Base-by-base conservation (phyloP, 2,329 filamentous ascomycete genomes). In the Neophaeococcomyces aloes region DNA sequence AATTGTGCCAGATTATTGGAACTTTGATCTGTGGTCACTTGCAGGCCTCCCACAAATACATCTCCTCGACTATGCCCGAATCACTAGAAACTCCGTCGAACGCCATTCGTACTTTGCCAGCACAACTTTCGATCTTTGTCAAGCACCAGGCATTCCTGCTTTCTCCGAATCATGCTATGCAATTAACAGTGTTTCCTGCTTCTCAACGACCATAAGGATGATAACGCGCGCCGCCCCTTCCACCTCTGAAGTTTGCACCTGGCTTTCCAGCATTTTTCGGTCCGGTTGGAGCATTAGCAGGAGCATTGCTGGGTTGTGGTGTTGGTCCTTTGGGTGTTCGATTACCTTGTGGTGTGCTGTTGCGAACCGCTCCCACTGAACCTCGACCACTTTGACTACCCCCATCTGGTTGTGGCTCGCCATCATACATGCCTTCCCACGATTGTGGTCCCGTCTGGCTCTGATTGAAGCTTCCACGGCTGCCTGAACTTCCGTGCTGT, bases 391-490 rank as follows among this genome's bases (percentile, higher is more conserved):
- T 63, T n/a, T 59, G 65, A 46, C 65, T 67, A 39, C 72, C 70
- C 36, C 69, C 72, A 55, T 81, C 80, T 4, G 86, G 86, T 59
- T 89, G 86, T 13, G 87, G 88, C 2, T 88, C 85, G 61, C 95
- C 89, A 60, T 96, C 89, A 62, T 95, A 96, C 87, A 94, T 94
- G 57, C 89, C 89, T 62, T 96, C 89, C 87, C 88, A 95, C 31
- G 82, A 88, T 18, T 84, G 86, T n/a, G 83, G 82, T 13, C 78
- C 79, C 34, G 77, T 59, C 17, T 19, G 21, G 17, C 25, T 29
- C 10, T 64, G 62, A 42, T 59, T 61, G 15, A 65, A 63, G 25
- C 42, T 45, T 31, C 42, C 38, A 21, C 49, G 48, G 23, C 56
- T 53, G 21, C 57, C 55, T 33, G 44, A 45, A 27, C 10, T 5